Evolutionary conservation across 441 rosid species (phyloP).

Genomic region (Gossypium schwendimanii): DNA sequence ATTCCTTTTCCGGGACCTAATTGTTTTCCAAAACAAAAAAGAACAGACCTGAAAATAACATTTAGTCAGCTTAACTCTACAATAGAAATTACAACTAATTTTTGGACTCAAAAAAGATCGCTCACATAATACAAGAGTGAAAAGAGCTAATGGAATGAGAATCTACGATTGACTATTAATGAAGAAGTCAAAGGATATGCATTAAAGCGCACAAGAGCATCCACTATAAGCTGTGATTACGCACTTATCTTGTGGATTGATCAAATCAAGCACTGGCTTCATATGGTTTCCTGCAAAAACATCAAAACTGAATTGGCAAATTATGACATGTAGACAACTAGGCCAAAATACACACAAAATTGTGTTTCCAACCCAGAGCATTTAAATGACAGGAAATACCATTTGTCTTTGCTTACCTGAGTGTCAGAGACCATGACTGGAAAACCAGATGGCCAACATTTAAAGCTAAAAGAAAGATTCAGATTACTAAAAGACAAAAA

Average conservation of each 20-base stretch:
- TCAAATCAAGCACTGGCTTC: constrained; percentile 58
- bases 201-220: background rate
- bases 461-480: background rate
- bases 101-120: background rate
- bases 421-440: background rate
- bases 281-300: constrained; percentile 43
- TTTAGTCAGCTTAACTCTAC: background rate
- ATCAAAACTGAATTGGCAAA: background rate
- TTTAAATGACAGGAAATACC: background rate
- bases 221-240: constrained; percentile 19
- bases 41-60: background rate
- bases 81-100: background rate
- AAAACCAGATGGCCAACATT: background rate
- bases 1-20: background rate
- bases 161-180: background rate
- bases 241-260: constrained; percentile 85
- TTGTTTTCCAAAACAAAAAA: background rate
- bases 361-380: background rate
- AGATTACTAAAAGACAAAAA: background rate
- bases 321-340: background rate
- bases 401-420: background rate
- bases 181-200: background rate
- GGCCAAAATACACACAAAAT: background rate
- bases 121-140: background rate
- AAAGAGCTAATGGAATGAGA: background rate